Base-by-base conservation (phyloP, 345 rosid species). In the Rubroshorea leprosula region DNA sequence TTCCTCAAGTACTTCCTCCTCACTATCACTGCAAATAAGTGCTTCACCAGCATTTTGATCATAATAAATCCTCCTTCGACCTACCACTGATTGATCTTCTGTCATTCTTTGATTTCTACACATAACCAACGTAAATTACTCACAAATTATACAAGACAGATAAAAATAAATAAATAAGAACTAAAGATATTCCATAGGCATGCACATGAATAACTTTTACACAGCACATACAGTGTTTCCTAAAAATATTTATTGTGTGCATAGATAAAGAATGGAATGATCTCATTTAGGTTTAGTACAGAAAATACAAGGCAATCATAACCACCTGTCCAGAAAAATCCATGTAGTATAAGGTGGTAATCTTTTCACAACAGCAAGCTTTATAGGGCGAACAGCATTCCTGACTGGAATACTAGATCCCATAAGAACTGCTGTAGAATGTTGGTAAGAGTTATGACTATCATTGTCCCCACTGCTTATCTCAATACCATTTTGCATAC, bases 61-160 rank as follows among this genome's bases (percentile, higher is more conserved):
- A 76, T 90, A 93, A 77, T 90, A 90, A 23, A 93, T 93, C 70
- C 99, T 87, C 82, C 99, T 79, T 57, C 99, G 84, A 54, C 99
- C 97, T 62, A 93, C 80, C 55, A 93, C 96, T 13, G 99, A 93
- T 61, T 90, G 97, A 73, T 90, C 99, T 71, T 90, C 99, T 1
- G 96, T 93, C 99, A 93, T 93, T 82, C 99, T 90, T 69, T 93
- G 99, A 69, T 93, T 93, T 79, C 99, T 93, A 83, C 67, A 78
- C 66, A 66, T 18, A 69, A 18, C 9, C 3, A 41, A 21, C 12
- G 5, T 43, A 54, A 3, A 53, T 53, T 24, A 25, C 6, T 0
- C 26, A 27, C n/a, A 19, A 26, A 26, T 17, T 10, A 23, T 0
- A 8, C 12, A 54, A 54, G 23, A 25, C 13, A 6, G 57, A 23